Conservation (phyloP, 2,329 filamentous ascomycete species). For the Exophiala calicioides region DNA sequence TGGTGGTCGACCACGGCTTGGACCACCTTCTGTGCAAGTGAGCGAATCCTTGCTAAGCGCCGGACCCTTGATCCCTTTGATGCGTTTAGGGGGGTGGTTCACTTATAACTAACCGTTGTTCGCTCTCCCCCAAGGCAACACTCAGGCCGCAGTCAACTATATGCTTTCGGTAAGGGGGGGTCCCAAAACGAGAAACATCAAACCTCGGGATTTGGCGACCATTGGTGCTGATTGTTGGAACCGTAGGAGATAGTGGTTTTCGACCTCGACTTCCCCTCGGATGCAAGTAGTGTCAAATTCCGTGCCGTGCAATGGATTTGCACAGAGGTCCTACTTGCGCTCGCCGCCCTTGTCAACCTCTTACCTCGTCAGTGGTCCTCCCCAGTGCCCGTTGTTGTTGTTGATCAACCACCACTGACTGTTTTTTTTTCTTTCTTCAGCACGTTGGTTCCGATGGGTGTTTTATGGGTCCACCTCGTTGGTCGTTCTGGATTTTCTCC, state of each 20-base stretch:
- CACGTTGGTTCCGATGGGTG: conserved; percentile 50
- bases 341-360: conserved; percentile 54
- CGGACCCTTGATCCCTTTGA: no score
- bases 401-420: no score
- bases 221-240: no score
- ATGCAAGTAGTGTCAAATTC: conserved; percentile 38
- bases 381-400: background rate
- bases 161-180: background rate
- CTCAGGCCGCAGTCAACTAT: background rate
- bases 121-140: no score
- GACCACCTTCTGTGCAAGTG: background rate
- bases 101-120: no score
- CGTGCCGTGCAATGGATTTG: conserved; percentile 63
- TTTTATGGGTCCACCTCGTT: conserved; percentile 54
- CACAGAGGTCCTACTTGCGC: conserved; percentile 53
- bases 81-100: no score
- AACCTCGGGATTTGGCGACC: background rate
- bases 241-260: background rate
- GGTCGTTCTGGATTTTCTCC: conserved; percentile 59
- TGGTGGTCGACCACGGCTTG: background rate
- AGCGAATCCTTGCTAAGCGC: no score
- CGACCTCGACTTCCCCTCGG: background rate
- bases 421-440: no score
- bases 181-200: background rate
- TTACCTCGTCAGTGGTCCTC: conserved; percentile 48